Conservation (phyloP, 805 yeast species). For the Candida hungchunana region DNA sequence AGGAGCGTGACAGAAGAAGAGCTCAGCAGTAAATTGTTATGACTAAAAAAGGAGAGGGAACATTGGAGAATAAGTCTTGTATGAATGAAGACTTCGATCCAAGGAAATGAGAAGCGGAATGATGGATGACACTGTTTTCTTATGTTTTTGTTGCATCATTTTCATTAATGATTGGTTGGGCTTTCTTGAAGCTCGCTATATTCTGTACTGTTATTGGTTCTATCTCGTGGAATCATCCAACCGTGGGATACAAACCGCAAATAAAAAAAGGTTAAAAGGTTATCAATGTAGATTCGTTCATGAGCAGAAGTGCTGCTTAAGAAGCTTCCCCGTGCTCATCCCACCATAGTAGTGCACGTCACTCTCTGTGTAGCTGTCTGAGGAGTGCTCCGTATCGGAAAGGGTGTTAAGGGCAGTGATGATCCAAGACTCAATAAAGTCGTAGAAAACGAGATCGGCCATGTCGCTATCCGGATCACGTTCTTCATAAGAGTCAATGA, state of each 20-base stretch:
- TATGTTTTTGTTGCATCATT: slow-evolving; percentile 25
- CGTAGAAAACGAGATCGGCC: slow-evolving; percentile 75
- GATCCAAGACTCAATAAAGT: slow-evolving; percentile 59
- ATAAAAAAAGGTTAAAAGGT: slow-evolving; percentile 8
- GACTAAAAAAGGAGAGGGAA: background rate
- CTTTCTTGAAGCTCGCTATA: slow-evolving; percentile 1
- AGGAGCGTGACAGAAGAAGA: slow-evolving; percentile 98
- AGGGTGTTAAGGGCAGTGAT: slow-evolving; percentile 39
- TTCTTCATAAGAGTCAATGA: slow-evolving; percentile 48
- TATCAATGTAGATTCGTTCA: background rate
- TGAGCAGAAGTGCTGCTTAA: slow-evolving; percentile 36
- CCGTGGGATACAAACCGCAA: slow-evolving; percentile 14
- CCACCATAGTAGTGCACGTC: slow-evolving; percentile 39
- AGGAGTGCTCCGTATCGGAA: slow-evolving; percentile 11
- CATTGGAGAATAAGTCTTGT: too few species aligned
- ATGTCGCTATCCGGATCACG: slow-evolving; percentile 24
- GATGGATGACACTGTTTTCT: slow-evolving; percentile 16
- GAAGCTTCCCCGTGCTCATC: slow-evolving; percentile 39
- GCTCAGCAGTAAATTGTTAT: slow-evolving; percentile 46
- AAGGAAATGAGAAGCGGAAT: slow-evolving; percentile 9
- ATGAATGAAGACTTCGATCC: slow-evolving; percentile 7
- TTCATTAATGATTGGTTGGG: slow-evolving; percentile 20
- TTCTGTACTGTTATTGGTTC: slow-evolving; percentile 25
- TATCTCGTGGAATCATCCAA: slow-evolving; percentile 10
- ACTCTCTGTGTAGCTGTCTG: slow-evolving; percentile 29